Base-by-base conservation (phyloP, 495 filamentous ascomycete species). In the Terfezia boudieri region DNA sequence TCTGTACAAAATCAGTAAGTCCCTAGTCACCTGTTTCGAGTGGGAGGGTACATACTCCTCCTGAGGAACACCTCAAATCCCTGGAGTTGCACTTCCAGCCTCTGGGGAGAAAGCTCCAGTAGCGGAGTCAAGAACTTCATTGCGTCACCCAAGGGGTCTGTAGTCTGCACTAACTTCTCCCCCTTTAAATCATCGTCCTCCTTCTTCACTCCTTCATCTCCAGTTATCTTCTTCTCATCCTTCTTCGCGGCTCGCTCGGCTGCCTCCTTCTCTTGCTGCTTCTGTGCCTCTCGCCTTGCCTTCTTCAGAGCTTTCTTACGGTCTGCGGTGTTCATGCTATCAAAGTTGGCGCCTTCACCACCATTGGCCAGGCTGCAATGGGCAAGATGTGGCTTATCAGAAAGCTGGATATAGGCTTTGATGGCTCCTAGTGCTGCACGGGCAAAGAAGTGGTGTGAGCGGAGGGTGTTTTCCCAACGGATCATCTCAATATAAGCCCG, bases 401-500 rank as follows among this genome's bases (percentile, higher is more conserved):
- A 71, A 58, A 99, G 77, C 56, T 76, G 71, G 0, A 93, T 60
- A 63, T 95, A 95, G 37, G 85, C 73, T 59, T 79, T 79, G 56
- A 92, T 74, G 10, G 89, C 89, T 36, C 79, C 77, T 22, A 94
- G 67, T 1, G 89, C 90, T n/a, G 86, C 83, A 22, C 86, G 74
- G 8, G 82, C 76, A 68, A 84, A 99, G 73, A 93, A 94, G 8
- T 90, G 89, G 63, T 99, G 90, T 56, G 88, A 83, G 23, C 88
- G 78, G 37, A 96, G 68, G 54, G 76, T 74, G 60, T 99, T 88
- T 62, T 96, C 89, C 90, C 90, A 99, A 56, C 84, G 78, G 23
- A 96, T 71, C 86, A 96, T 94, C 58, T 94, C 86, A 17, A 96
- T 72, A 63, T 99, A 99, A 0, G 92, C 85, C 50, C 90, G 72